Conservation (phyloP, 2,329 filamentous ascomycete genomes). For the Raffaelea albimanens region DNA sequence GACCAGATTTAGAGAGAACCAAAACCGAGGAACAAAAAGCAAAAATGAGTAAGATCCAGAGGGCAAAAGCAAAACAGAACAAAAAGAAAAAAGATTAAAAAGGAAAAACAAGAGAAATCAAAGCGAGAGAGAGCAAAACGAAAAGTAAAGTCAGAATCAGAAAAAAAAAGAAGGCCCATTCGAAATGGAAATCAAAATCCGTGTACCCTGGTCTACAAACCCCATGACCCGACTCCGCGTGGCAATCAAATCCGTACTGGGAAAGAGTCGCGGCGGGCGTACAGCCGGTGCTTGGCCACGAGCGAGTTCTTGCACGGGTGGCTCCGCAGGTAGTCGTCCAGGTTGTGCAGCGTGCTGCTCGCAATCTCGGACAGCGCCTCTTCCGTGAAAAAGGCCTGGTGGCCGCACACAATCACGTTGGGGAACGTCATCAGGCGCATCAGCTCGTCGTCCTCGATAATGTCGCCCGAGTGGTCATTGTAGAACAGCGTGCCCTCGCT, state of each 20-base stretch:
- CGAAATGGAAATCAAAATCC: background rate
- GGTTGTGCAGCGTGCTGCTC: conserved; percentile 47
- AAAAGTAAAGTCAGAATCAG: background rate
- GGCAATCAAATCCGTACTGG: conserved; percentile 25
- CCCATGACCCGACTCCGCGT: background rate
- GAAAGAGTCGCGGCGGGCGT: conserved; percentile 14
- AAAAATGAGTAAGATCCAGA: background rate
- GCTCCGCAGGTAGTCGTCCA: conserved; percentile 32
- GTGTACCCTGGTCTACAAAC: background rate
- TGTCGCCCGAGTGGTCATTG: conserved; percentile 52
- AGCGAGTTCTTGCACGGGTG: conserved; percentile 28
- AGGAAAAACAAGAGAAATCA: background rate
- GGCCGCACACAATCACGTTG: conserved; percentile 57
- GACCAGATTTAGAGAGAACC: no score
- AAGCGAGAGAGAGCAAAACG: background rate
- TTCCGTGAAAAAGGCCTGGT: conserved; percentile 61
- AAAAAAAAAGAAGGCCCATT: background rate
- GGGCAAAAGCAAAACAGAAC: background rate
- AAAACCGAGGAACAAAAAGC: no score
- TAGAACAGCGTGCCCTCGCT: conserved; percentile 56
- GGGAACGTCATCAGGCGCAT: conserved; percentile 60
- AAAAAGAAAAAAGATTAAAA: background rate
- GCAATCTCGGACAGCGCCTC: conserved; percentile 58
- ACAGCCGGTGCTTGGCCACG: conserved; percentile 17
- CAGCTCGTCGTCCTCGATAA: conserved; percentile 57